Percentiles rank a stretch among this genome's conserved stretches.
Evolutionary conservation across 306 rosid species (phyloP).

Genomic region (Prunus salicina): DNA sequence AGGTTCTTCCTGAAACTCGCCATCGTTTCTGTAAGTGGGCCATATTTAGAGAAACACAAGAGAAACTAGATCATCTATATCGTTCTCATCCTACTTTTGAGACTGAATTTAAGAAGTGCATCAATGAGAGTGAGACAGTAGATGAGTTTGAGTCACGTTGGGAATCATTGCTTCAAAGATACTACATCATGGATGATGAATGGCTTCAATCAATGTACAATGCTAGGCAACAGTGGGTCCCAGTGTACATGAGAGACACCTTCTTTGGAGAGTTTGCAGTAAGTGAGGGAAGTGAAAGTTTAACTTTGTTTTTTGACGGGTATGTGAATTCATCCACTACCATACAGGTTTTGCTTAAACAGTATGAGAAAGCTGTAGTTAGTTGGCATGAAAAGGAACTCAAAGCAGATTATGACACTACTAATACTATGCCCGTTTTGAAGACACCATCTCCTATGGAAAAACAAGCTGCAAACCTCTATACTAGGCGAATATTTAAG

Average conservation of each 20-base stretch:
- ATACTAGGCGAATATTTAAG: conserved; percentile 70
- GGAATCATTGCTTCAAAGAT: conserved; percentile 63
- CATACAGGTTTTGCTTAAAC: conserved; percentile 64
- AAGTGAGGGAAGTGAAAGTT: conserved; percentile 44
- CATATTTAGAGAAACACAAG: conserved; percentile 60
- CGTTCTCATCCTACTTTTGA: conserved; percentile 65
- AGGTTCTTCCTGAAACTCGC: conserved; percentile 66
- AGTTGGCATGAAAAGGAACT: conserved; percentile 75
- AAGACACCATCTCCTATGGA: conserved; percentile 95
- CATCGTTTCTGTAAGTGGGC: conserved; percentile 66
- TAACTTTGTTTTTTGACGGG: conserved; percentile 72
- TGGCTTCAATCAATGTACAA: conserved; percentile 84
- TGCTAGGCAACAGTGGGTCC: conserved; percentile 76
- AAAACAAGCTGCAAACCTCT: conserved; percentile 81
- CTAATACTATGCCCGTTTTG: conserved; percentile 50
- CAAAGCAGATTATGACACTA: conserved; percentile 79
- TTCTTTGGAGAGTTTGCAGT: conserved; percentile 69
- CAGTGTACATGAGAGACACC: conserved; percentile 63
- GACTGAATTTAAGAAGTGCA: conserved; percentile 55
- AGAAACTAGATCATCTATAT: conserved; percentile 55
- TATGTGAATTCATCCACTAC: conserved; percentile 68
- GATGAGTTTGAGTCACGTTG: conserved; percentile 76
- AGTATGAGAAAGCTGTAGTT: conserved; percentile 74
- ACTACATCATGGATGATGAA: conserved; percentile 66
- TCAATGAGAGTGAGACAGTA: conserved; percentile 55